phyloP scores from a whole-genome alignment of 2,329 filamentous ascomycete genomes.

The Fusarium chuoi region DNA sequence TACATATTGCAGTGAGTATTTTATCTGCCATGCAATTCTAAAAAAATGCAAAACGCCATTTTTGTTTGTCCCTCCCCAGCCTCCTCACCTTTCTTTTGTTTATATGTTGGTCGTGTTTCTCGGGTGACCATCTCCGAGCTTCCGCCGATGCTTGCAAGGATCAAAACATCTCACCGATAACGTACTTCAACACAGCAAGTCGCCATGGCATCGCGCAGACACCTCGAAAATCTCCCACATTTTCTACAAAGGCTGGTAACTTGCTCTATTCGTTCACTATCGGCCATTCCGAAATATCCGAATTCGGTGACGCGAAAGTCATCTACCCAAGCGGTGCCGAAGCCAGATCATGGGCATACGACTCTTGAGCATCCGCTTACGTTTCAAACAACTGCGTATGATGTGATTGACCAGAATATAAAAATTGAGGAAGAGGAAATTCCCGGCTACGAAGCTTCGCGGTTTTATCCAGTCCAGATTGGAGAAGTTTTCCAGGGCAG shows the following conservation, averaged over 20 bases:
- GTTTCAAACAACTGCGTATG: background rate
- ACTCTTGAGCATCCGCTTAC: background rate
- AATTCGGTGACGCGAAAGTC: background rate
- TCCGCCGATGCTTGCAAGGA: background rate
- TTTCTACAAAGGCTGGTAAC: accelerated
- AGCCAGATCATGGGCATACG: background rate
- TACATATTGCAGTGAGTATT: too few relatives aligned
- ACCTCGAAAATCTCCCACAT: accelerated
- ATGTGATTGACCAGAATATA: background rate
- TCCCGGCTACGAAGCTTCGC: conserved; percentile 47
- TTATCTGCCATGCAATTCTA: background rate
- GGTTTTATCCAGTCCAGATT: conserved; percentile 52
- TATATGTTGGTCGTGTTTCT: background rate
- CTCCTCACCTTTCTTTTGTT: background rate
- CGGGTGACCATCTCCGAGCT: background rate
- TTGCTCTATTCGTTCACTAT: accelerated
- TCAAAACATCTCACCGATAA: background rate
- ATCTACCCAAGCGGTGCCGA: background rate
- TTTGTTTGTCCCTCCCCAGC: background rate
- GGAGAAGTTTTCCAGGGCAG: conserved; percentile 50
- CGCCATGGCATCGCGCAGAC: background rate
- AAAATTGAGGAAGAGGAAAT: conserved; percentile 51
- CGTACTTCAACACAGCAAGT: accelerated
- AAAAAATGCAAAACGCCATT: background rate
- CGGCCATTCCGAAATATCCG: background rate